Conservation (phyloP, 176 grass and related monocot species). For the Triticum monococcum region DNA sequence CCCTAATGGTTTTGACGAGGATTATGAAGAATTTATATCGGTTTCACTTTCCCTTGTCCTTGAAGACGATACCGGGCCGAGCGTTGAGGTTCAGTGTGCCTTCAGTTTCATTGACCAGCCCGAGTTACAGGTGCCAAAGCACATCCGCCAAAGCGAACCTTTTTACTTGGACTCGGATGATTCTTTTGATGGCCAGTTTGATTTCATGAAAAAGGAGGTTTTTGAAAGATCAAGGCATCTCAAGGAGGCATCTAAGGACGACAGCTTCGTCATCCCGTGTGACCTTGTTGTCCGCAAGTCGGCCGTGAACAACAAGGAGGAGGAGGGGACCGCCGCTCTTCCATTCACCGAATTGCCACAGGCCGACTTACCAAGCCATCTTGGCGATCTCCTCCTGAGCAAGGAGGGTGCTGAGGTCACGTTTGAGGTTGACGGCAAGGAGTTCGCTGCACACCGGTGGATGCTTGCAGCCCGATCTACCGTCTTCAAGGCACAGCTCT, state of each 20-base stretch:
- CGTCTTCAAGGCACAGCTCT: neutral
- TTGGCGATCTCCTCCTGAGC: neutral
- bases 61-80: neutral
- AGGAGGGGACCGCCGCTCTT: neutral
- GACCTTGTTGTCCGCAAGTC: neutral
- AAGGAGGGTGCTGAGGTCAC: neutral
- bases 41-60: rapidly evolving
- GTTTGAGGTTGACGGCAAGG: neutral
- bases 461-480: neutral
- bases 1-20: neutral
- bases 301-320: neutral
- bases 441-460: neutral
- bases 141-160: neutral
- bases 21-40: neutral
- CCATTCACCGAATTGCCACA: neutral
- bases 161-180: neutral
- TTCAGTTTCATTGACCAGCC: constrained; percentile 6
- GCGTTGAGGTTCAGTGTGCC: neutral
- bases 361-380: neutral
- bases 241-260: too few species aligned
- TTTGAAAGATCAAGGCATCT: neutral
- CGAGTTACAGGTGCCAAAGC: neutral
- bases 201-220: neutral
- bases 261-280: neutral
- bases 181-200: neutral